These are phyloP conservation scores for Suhomyces xylopsoci DNA, from an alignment of 805 yeast species.

Conservation along the genomic window DNA sequence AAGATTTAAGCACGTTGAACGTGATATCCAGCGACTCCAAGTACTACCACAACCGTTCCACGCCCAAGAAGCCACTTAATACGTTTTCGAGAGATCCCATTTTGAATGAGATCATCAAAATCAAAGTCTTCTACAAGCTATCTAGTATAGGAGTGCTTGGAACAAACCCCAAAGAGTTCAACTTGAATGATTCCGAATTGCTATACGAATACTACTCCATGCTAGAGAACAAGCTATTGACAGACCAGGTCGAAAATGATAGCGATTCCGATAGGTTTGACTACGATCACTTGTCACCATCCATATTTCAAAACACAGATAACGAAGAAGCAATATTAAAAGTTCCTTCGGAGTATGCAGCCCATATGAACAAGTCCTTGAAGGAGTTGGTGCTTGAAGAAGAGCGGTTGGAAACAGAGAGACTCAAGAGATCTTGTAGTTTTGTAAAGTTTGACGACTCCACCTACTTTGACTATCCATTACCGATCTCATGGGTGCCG, in stretches of 20 bases:
- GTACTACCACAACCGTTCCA: slow-evolving; percentile 14
- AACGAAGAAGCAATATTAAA: slow-evolving; percentile 10
- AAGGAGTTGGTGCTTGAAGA: slow-evolving; percentile 22
- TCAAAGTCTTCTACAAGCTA: slow-evolving; percentile 33
- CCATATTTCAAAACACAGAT: slow-evolving; percentile 4
- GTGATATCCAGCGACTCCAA: slow-evolving; percentile 25
- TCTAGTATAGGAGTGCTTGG: slow-evolving; percentile 37
- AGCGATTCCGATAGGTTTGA: background rate
- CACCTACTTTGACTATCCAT: slow-evolving; percentile 24
- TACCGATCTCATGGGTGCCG: slow-evolving; percentile 42
- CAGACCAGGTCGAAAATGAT: background rate
- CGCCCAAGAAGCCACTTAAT: slow-evolving; percentile 11
- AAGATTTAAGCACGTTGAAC: slow-evolving; percentile 25
- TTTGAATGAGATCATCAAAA: slow-evolving; percentile 29
- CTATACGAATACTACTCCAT: slow-evolving; percentile 2
- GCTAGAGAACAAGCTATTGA: slow-evolving; percentile 1
- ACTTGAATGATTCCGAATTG: background rate
- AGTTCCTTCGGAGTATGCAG: slow-evolving; percentile 18
- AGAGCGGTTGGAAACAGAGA: slow-evolving; percentile 19
- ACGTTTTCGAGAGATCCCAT: slow-evolving; percentile 29
- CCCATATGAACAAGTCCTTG: slow-evolving; percentile 21
- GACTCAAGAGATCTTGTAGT: slow-evolving; percentile 24
- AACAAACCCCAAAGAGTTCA: slow-evolving; percentile 23
- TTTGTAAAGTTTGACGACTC: slow-evolving; percentile 22
- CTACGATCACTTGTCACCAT: background rate